phyloP scores from a whole-genome alignment of 1,284 basidiomycete genomes.

The Cryptococcus depauperatus region DNA sequence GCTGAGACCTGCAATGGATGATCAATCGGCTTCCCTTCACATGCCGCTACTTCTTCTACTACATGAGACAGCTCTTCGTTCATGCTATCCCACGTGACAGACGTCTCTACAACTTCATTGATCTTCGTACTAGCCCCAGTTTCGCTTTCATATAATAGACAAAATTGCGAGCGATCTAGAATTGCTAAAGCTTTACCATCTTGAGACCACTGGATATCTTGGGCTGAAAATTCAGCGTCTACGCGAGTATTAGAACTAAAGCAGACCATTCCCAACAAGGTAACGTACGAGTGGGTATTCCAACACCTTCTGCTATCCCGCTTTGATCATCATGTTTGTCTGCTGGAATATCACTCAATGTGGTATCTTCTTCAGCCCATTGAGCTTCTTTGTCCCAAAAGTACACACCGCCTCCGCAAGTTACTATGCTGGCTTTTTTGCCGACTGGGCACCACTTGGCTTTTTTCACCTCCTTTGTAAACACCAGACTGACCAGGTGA shows the following conservation, averaged over 20 bases:
- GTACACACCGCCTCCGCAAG: conserved; percentile 22
- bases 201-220: conserved; percentile 25
- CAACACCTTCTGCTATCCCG: conserved; percentile 34
- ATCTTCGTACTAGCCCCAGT: background rate
- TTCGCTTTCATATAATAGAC: conserved; percentile 30
- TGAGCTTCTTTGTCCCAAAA: conserved; percentile 31
- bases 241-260: background rate
- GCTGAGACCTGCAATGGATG: too few species aligned
- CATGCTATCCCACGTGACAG: background rate
- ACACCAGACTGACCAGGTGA: conserved; percentile 20
- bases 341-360: background rate
- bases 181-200: conserved; percentile 29
- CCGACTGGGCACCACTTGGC: conserved; percentile 19
- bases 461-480: conserved; percentile 17
- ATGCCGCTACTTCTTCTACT: too few species aligned
- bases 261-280: background rate
- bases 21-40: too few species aligned
- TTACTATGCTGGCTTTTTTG: conserved; percentile 16
- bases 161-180: conserved; percentile 21
- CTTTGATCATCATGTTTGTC: conserved; percentile 12
- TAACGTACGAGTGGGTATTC: conserved; percentile 28
- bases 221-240: conserved; percentile 18
- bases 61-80: too few species aligned
- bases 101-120: background rate
- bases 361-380: conserved; percentile 23